Evolutionary conservation across 306 rosid species (phyloP).

Genomic region (Glycine latifolia): DNA sequence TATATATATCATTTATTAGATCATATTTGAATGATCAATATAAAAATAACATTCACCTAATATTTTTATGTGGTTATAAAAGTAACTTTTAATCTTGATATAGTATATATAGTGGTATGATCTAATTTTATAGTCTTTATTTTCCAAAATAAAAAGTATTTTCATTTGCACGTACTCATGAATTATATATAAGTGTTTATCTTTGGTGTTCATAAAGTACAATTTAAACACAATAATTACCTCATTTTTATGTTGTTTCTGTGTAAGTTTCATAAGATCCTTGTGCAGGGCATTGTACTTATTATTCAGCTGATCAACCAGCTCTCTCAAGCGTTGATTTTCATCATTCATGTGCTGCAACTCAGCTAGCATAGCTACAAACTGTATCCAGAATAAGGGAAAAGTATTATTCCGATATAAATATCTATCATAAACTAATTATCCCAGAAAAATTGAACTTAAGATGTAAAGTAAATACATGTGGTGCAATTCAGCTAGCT

Average conservation of each 20-base stretch:
- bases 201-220: not conserved
- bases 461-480: slow-evolving; percentile 9
- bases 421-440: not conserved
- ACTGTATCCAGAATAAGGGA: slow-evolving; percentile 39
- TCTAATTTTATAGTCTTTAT: too few relatives aligned
- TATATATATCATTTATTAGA: too few relatives aligned
- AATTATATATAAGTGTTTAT: too few relatives aligned
- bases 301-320: slow-evolving; percentile 52
- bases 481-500: slow-evolving; percentile 57
- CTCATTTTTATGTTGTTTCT: slow-evolving; percentile 40
- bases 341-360: slow-evolving; percentile 57
- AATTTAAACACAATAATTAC: not conserved
- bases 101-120: too few relatives aligned
- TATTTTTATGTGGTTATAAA: too few relatives aligned
- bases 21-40: too few relatives aligned
- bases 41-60: too few relatives aligned
- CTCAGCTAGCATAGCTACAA: slow-evolving; percentile 51
- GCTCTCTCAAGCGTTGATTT: slow-evolving; percentile 58
- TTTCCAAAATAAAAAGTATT: too few relatives aligned
- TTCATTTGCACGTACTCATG: too few relatives aligned
- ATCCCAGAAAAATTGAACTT: not conserved
- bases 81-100: too few relatives aligned
- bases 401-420: too few relatives aligned
- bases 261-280: slow-evolving; percentile 45
- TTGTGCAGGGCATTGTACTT: slow-evolving; percentile 53